Conservation (phyloP, 257 asterid genomes). For the Haberlea rhodopensis region DNA sequence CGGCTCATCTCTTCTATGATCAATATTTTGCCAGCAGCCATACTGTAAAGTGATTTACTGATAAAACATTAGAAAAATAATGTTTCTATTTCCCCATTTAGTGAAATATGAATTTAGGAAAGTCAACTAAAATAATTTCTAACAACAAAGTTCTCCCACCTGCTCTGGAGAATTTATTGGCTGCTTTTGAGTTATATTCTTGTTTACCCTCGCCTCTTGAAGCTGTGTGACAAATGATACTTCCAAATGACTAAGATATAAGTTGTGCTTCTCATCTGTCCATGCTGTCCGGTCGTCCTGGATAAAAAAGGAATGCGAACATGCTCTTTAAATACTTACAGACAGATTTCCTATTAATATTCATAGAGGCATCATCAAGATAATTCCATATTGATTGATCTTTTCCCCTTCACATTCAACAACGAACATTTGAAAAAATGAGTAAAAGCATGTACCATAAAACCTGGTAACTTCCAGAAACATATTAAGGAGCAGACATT, state of each 20-base stretch:
- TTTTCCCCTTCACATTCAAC: neutral
- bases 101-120: neutral
- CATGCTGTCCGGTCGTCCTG: constrained; percentile 54
- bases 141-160: constrained; percentile 29
- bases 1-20: constrained; percentile 22
- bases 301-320: constrained; percentile 19
- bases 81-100: neutral
- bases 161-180: constrained; percentile 35
- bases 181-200: constrained; percentile 23
- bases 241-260: constrained; percentile 62
- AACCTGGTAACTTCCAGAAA: too few relatives aligned
- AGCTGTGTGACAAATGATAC: constrained; percentile 66
- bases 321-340: neutral
- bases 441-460: too few relatives aligned
- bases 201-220: constrained; percentile 42
- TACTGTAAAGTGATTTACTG: constrained; percentile 25
- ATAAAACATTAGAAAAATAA: constrained; percentile 17
- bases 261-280: constrained; percentile 77
- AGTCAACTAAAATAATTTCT: neutral
- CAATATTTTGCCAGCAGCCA: constrained; percentile 26
- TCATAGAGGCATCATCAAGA: too few relatives aligned
- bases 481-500: too few relatives aligned
- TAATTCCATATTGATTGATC: too few relatives aligned
- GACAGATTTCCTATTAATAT: neutral
- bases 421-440: too few relatives aligned